A percentile compares a stretch with the other conserved stretches of the same genome.
These are phyloP conservation scores for Pharus latifolius DNA, from an alignment of 176 grass and related monocot species.

Conservation along the genomic window DNA sequence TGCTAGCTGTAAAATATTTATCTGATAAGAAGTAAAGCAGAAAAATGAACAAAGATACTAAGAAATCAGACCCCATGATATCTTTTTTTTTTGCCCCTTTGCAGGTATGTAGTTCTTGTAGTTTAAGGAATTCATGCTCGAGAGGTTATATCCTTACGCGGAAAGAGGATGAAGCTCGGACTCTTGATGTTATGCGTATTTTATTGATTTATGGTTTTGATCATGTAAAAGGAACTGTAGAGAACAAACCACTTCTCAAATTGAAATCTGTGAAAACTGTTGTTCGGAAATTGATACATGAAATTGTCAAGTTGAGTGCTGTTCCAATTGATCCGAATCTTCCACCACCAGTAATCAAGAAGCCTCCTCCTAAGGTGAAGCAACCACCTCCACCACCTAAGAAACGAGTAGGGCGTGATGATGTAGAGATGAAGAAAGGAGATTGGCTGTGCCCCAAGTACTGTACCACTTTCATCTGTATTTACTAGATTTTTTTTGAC, in stretches of 20 bases:
- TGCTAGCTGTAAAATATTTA: too few relatives aligned
- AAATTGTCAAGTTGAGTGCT: conserved; percentile 37
- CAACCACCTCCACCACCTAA: conserved; percentile 35
- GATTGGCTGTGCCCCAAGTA: conserved; percentile 63
- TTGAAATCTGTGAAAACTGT: conserved; percentile 43
- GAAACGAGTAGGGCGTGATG: conserved; percentile 45
- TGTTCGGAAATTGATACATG: conserved; percentile 42
- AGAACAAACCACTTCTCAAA: conserved; percentile 35
- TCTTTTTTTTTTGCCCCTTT: not conserved
- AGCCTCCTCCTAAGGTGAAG: conserved; percentile 39
- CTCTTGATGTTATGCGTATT: conserved; percentile 44
- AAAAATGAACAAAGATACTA: too few relatives aligned
- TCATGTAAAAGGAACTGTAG: conserved; percentile 37
- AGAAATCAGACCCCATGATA: too few relatives aligned
- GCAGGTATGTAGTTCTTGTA: conserved; percentile 60
- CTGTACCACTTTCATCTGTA: not conserved
- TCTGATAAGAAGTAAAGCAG: too few relatives aligned
- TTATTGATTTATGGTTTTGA: conserved; percentile 41
- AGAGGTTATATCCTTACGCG: conserved; percentile 46
- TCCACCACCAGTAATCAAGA: conserved; percentile 31
- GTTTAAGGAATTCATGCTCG: conserved; percentile 30
- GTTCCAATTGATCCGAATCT: conserved; percentile 51
- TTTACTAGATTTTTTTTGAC: too few relatives aligned
- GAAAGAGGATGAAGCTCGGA: conserved; percentile 51
- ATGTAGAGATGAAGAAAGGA: conserved; percentile 63